These are phyloP conservation scores for Neurospora pannonica DNA, from an alignment of 495 filamentous ascomycete genomes.

Conservation along the genomic window DNA sequence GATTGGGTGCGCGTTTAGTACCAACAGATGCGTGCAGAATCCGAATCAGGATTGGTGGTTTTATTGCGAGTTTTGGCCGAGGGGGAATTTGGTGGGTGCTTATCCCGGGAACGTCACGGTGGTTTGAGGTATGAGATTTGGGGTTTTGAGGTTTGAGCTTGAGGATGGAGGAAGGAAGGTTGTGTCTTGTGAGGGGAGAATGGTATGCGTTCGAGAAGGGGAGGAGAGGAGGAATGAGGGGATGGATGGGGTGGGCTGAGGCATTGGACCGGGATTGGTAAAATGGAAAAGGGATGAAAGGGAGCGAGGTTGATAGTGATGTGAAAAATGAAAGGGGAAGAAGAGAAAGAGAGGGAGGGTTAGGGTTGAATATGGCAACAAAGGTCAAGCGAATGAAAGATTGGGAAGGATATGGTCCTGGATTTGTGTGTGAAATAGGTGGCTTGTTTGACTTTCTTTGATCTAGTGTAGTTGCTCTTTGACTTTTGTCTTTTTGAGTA, in stretches of 20 bases:
- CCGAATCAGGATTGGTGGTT: slow-evolving; percentile 15
- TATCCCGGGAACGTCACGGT: slow-evolving; percentile 11
- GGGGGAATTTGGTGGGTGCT: slow-evolving; percentile 5
- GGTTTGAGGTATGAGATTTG: too few relatives aligned
- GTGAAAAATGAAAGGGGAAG: background rate
- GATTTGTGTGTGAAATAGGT: background rate
- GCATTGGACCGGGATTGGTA: too few relatives aligned
- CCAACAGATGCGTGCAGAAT: slow-evolving; percentile 9
- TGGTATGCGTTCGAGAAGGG: too few relatives aligned
- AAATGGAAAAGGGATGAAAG: background rate
- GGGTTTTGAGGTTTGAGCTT: too few relatives aligned
- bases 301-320: background rate
- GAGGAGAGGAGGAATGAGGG: background rate
- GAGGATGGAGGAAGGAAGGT: too few relatives aligned
- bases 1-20: slow-evolving; percentile 17
- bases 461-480: background rate
- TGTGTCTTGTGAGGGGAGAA: too few relatives aligned
- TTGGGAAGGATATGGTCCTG: background rate
- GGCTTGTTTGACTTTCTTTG: background rate
- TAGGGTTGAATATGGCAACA: background rate
- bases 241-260: background rate
- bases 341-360: background rate
- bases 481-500: background rate
- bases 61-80: slow-evolving; percentile 13
- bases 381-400: background rate